Evolutionary conservation across 148 eudicot genomes (phyloP).

Genomic region (Polygonum aviculare): DNA sequence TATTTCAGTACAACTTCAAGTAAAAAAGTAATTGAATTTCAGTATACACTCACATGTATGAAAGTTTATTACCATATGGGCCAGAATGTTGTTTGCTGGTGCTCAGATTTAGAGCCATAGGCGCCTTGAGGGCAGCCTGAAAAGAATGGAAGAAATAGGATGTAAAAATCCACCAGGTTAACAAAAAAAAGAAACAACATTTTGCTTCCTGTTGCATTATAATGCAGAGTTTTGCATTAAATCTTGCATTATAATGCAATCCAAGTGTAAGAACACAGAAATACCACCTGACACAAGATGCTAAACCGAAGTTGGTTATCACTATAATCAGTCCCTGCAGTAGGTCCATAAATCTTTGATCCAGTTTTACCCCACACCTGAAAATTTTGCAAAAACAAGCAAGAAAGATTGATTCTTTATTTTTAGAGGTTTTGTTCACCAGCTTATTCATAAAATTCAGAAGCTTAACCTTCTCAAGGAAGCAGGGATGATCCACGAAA

Average conservation of each 20-base stretch:
- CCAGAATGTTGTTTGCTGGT: conserved; percentile 65
- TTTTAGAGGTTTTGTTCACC: not conserved
- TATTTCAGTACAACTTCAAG: not conserved
- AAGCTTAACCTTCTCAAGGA: conserved; percentile 38
- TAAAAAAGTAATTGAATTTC: not conserved
- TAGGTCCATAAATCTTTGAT: conserved; percentile 84
- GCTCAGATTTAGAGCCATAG: conserved; percentile 63
- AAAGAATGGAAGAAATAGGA: not conserved
- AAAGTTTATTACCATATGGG: conserved; percentile 55
- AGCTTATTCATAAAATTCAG: not conserved
- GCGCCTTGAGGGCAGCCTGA: conserved; percentile 96
- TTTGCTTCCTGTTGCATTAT: too few relatives aligned
- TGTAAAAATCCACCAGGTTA: too few relatives aligned
- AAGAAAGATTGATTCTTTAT: not conserved
- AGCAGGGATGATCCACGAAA: conserved; percentile 52
- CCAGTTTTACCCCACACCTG: conserved; percentile 96
- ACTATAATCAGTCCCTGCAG: conserved; percentile 54
- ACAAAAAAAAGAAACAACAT: not conserved
- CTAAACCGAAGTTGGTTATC: conserved; percentile 84
- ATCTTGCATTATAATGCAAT: too few relatives aligned
- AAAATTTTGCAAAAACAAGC: conserved; percentile 4
- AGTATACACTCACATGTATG: not conserved
- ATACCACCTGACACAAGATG: conserved; percentile 62
- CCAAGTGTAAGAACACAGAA: not conserved
- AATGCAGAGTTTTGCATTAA: too few relatives aligned